Base-by-base conservation (phyloP, 2,329 filamentous ascomycete genomes). In the Akanthomyces uredinophilus region DNA sequence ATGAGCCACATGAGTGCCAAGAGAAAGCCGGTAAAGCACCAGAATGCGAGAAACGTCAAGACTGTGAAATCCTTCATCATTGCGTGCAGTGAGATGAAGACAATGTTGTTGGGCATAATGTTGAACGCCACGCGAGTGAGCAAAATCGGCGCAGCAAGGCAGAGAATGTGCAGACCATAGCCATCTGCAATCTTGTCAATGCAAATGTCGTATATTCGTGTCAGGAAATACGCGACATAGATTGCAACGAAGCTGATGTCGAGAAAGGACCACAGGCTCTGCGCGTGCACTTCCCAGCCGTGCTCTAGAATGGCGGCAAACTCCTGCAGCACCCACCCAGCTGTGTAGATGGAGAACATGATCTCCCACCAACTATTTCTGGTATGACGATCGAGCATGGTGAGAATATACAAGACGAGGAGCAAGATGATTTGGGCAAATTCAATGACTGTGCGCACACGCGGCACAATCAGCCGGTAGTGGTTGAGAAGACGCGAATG, bases 41-140 rank as follows among this genome's bases (percentile, higher is more conserved):
- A 91, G 6, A 84, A 79, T 1, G 87, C 86, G 18, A 91, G 81
- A 8, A 87, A 75, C 3, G 87, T 90, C 0, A 91, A 76, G 43
- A 87, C 79, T 2, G 85, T 82, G 67, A 91, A 91, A 69, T 91
- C 87, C 52, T 83, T 83, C 81, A 91, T 88, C 88, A 91, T 90
- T 53, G 87, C 86, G 64, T 89, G 82, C 1, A 91, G 78, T 0
- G 87, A 87, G 63, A 91, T 87, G 73, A 91, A 90, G 43, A 91
- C 83, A 76, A 91, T 87, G 67, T 90, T 90, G 70, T 91, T 87
- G 0, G 87, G 87, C 79, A 90, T 84, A 32, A 91, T 72, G 66
- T 88, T 90, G 76, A 91, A 91, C 4, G 88, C 88, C 27, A 90
- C 77, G 10, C 88, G 82, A 0, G 88, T 88, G 37, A 91, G 78